These are phyloP conservation scores for Hymenoscyphus repandus DNA, from an alignment of 2,329 filamentous ascomycete species.

Conservation along the genomic window DNA sequence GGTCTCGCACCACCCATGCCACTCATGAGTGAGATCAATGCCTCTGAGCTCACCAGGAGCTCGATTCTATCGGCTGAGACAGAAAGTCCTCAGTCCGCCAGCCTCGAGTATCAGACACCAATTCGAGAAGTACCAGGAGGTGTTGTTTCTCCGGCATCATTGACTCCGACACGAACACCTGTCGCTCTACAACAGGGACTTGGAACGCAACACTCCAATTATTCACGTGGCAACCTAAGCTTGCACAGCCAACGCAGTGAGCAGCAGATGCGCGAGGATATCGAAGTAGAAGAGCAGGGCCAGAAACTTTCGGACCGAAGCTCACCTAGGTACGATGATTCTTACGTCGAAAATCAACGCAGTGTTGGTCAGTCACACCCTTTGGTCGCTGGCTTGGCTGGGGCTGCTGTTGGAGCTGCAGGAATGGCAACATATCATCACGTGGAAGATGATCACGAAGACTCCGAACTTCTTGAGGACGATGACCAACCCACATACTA, in stretches of 20 bases:
- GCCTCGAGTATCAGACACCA: conserved; percentile 51
- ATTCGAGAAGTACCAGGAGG: conserved; percentile 60
- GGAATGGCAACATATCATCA: conserved; percentile 37
- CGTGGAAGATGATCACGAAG: conserved; percentile 23
- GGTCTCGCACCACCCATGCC: conserved; percentile 74
- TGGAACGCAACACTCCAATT: conserved; percentile 56
- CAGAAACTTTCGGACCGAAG: conserved; percentile 28
- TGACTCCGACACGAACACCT: conserved; percentile 57
- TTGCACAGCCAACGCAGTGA: conserved; percentile 39
- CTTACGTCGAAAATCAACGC: conserved; percentile 28
- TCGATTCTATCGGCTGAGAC: conserved; percentile 82
- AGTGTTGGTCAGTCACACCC: conserved; percentile 24
- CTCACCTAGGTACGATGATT: conserved; percentile 21
- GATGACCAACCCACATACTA: conserved; percentile 37
- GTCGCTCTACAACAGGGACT: conserved; percentile 51
- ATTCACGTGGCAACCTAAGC: conserved; percentile 42
- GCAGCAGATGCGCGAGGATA: conserved; percentile 37
- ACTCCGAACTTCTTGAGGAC: conserved; percentile 24
- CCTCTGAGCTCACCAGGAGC: conserved; percentile 80
- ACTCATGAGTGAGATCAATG: conserved; percentile 76
- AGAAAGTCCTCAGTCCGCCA: conserved; percentile 65
- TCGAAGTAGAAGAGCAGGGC: conserved; percentile 31
- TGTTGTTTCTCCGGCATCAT: conserved; percentile 53
- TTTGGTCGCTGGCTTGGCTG: conserved; percentile 17
- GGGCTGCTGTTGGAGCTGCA: conserved; percentile 32